These are phyloP conservation scores for Ganoderma multipileum DNA, from an alignment of 1,284 basidiomycete genomes.

Conservation along the genomic window DNA sequence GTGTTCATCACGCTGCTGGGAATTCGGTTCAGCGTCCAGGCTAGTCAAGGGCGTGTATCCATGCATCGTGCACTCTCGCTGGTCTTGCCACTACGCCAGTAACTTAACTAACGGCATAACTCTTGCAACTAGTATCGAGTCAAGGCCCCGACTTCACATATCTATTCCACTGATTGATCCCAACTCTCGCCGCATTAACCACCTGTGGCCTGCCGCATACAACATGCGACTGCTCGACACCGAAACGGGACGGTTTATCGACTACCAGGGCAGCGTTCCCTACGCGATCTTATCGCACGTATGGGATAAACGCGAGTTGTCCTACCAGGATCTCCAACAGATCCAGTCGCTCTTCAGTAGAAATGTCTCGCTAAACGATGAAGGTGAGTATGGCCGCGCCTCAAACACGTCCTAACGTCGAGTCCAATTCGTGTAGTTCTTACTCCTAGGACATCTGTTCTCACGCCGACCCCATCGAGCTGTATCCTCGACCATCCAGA, in stretches of 20 bases:
- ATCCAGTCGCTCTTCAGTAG: not conserved
- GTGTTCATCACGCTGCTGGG: not conserved
- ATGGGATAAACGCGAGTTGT: not conserved
- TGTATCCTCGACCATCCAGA: slow-evolving; percentile 1
- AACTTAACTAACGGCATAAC: no score
- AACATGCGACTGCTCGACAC: not conserved
- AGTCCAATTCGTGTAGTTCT: not conserved
- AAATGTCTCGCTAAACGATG: not conserved
- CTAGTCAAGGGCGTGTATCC: not conserved
- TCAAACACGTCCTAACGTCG: not conserved
- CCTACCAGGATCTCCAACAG: not conserved
- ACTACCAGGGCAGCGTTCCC: not conserved
- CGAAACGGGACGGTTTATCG: not conserved
- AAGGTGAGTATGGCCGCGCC: not conserved
- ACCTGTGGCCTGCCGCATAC: no score
- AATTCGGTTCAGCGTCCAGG: not conserved
- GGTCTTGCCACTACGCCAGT: not conserved
- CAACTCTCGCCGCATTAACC: no score
- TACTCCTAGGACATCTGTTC: not conserved
- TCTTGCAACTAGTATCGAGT: no score
- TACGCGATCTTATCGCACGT: slow-evolving; percentile 3
- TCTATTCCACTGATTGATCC: no score
- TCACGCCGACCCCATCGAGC: not conserved
- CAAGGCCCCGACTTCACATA: no score
- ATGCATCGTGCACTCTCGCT: not conserved